Base-by-base conservation (phyloP, 1,284 basidiomycete genomes). In the Ganoderma meredithae region DNA sequence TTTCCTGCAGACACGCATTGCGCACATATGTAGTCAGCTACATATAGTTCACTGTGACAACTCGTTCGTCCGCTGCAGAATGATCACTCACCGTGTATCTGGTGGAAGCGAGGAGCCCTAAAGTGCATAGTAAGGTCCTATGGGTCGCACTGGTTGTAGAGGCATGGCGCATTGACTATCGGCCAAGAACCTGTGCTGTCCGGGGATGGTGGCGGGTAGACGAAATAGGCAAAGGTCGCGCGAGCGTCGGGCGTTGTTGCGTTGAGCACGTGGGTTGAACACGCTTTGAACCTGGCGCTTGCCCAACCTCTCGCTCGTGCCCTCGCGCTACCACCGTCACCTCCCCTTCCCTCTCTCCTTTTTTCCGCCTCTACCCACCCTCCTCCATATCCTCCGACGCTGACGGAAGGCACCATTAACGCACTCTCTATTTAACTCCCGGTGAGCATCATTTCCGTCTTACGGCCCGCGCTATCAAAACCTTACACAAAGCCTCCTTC, bases 401-500 rank as follows among this genome's bases (percentile, higher is more conserved):
- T 33, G 19, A 58, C 55, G 33, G 19, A 58, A 12, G 9, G 19
- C 55, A 39, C 33, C 19, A 39, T 19, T n/a, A 39, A 39, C 27
- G 15, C 33, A 19, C 22, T 19, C 19, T 22, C 55, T 58, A 58
- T 17, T n/a, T 58, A 36, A n/a, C 55, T 31, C 15, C 33, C n/a
- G 19, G 55, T 58, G n/a, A 39, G 55, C 31, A 22, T n/a, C 55
- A 7, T 58, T 58, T 39, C 55, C 55, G 33, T 19, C 19, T 13
- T 27, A 39, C 55, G 19, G 8, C 13, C 55, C 55, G 55, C 55
- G n/a, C 55, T 39, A 36, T 39, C 33, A 17, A 39, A 39, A 39
- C 36, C 62, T 33, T 17, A 63, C 65, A 67, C 67, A 70, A 27
- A 72, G 59, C 7, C 62, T 17, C 7, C 62, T 17, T 31, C 43